phyloP scores from a whole-genome alignment of 2,329 filamentous ascomycete species.

The Alternaria incomplexa region DNA sequence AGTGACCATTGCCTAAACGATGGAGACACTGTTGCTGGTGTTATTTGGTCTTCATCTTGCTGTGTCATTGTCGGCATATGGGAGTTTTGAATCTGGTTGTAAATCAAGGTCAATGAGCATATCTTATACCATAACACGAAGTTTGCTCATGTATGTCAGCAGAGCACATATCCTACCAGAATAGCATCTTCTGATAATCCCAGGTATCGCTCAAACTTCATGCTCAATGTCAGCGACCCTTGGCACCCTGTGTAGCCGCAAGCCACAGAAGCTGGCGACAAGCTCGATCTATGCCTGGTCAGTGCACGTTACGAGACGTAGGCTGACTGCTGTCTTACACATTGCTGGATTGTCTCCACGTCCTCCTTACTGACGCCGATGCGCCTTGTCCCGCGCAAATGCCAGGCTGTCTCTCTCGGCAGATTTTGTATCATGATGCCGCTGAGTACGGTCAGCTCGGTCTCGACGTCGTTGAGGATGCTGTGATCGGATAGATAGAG shows the following conservation, averaged over 20 bases:
- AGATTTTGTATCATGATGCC: slow-evolving; percentile 67
- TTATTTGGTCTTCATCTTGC: neutral
- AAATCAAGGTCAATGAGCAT: neutral
- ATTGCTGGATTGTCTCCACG: slow-evolving; percentile 52
- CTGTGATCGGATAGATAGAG: slow-evolving; percentile 63
- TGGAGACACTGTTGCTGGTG: neutral
- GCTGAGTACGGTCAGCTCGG: slow-evolving; percentile 60
- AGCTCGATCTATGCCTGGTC: slow-evolving; percentile 34
- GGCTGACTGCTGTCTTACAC: slow-evolving; percentile 31
- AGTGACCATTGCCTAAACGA: neutral
- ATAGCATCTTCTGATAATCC: too few relatives aligned
- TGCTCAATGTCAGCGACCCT: slow-evolving; percentile 43
- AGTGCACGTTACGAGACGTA: neutral
- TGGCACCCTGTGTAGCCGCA: slow-evolving; percentile 37
- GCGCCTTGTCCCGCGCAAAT: slow-evolving; percentile 58
- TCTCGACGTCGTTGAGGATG: slow-evolving; percentile 61
- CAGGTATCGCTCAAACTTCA: slow-evolving; percentile 37
- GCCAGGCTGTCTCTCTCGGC: slow-evolving; percentile 60
- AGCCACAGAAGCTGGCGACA: slow-evolving; percentile 35
- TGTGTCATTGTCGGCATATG: neutral
- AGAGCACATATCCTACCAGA: too few relatives aligned
- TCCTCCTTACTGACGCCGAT: slow-evolving; percentile 57
- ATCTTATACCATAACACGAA: neutral
- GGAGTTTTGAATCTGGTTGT: neutral
- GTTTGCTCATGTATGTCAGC: neutral